Evolutionary conservation across 768 basidiomycete species (phyloP), one percentile per base, ranked within the genome.

Genomic region (Lactarius quietus): DNA sequence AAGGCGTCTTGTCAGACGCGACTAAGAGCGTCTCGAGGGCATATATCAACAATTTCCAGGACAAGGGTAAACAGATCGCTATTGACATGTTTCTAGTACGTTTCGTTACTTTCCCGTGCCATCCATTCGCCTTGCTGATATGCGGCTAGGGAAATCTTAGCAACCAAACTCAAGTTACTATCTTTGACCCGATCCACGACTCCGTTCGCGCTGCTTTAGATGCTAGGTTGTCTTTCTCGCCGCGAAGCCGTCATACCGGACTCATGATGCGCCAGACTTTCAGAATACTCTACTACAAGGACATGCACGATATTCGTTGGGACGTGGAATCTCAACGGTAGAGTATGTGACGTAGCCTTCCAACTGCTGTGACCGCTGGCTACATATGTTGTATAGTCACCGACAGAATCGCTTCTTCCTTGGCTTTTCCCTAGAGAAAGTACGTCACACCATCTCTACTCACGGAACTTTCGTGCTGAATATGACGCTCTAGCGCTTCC

Each of bases 1-100:
- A 74, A 84, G 95, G 96, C 55, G 84, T 98, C 48, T 76, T 99
- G 28, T 95, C 93, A 7, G 95, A 99, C 78, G 97, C 96, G 4
- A 96, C 94, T 5, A 99, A 99, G 75, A 95, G 92, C 71, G 90
- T 93, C 36, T 93, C 92, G 3, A 86, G 96, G 65, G 95, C 95
- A 41, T 99, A 98, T 72, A 96, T 98, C 72, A 97, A 95, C 72
- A 98, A 98, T 73, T 97, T 99, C 73, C 91, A 95, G 71, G 97
- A 99, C 74, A 92, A 92, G 74, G 86, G 84, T 41, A 99, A 99
- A 74, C 97, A 99, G 72, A 75, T 84, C 3, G 94, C 95, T 0
- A 98, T 98, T 66, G 97, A 99, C 73, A 90, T 94, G 84, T 91
- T 98, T 71, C 80, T 99, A 71, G 96, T 95, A 61, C 52, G 86